These are phyloP conservation scores for Thalassiosira hispida DNA, from an alignment of 352 stramenopile genomes.

Conservation along the genomic window DNA sequence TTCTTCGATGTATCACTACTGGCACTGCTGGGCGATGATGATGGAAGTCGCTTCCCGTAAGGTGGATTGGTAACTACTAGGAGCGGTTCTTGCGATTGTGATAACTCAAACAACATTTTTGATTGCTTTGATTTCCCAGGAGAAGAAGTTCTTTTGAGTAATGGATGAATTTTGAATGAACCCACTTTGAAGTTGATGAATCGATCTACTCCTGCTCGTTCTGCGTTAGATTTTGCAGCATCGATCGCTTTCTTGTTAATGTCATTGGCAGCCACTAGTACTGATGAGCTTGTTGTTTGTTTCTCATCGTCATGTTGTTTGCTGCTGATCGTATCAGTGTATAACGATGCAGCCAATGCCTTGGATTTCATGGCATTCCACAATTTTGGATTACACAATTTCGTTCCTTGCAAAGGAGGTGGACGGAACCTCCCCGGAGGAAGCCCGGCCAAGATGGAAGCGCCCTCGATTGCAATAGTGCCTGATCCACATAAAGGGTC, in stretches of 20 bases:
- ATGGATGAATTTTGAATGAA: slow-evolving; percentile 44
- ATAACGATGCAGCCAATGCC: slow-evolving; percentile 6
- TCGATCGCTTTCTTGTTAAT: slow-evolving; percentile 60
- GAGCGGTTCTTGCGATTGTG: slow-evolving; percentile 13
- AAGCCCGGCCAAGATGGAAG: slow-evolving; percentile 58
- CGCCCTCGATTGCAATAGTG: slow-evolving; percentile 76
- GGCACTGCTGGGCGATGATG: slow-evolving; percentile 15
- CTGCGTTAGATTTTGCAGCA: slow-evolving; percentile 61
- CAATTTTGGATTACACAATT: slow-evolving; percentile 44
- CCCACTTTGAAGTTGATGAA: slow-evolving; percentile 47
- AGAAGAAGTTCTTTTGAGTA: slow-evolving; percentile 27
- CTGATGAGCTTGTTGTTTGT: not conserved
- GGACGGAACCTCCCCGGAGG: slow-evolving; percentile 61
- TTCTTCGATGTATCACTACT: too few species aligned
- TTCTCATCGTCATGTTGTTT: not conserved
- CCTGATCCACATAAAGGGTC: slow-evolving; percentile 65
- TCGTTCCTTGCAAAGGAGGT: slow-evolving; percentile 58
- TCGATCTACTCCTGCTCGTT: slow-evolving; percentile 59
- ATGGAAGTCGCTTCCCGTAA: slow-evolving; percentile 68
- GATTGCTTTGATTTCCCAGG: not conserved
- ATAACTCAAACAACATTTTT: not conserved
- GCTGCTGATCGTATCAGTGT: slow-evolving; percentile 1
- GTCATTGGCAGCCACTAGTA: slow-evolving; percentile 61
- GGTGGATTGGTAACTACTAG: slow-evolving; percentile 69
- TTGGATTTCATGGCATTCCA: slow-evolving; percentile 53